phyloP scores from a whole-genome alignment of 192 early-diverging fungal genomes.

The Coemansia sp. region DNA sequence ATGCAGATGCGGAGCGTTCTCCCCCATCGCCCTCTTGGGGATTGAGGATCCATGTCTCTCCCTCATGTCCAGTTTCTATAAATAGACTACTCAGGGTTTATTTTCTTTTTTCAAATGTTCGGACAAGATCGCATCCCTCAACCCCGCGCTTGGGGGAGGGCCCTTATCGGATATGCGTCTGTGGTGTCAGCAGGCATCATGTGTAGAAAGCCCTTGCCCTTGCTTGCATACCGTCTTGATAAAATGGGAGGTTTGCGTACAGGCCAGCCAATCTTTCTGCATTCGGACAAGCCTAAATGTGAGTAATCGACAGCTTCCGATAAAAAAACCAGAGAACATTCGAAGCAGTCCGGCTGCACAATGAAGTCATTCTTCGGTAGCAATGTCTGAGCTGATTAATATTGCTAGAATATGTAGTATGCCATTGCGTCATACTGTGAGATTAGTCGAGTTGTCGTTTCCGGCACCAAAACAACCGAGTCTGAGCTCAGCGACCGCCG shows the following conservation, averaged over 20 bases:
- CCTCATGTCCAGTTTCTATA: slow-evolving; percentile 12
- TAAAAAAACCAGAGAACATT: not conserved
- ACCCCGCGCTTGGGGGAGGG: not conserved
- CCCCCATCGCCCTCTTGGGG: not conserved
- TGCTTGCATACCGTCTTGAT: not conserved
- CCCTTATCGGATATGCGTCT: not conserved
- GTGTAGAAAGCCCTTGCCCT: not conserved
- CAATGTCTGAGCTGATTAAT: not conserved
- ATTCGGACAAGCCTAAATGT: not conserved
- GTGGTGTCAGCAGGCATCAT: not conserved
- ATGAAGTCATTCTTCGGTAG: not conserved
- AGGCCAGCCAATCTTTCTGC: not conserved
- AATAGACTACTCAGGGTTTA: slow-evolving; percentile 3
- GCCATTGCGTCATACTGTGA: not conserved
- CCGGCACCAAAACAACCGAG: not conserved
- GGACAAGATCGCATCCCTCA: not conserved
- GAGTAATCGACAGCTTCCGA: not conserved
- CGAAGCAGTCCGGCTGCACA: not conserved
- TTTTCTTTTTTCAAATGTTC: not conserved
- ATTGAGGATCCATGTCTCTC: not conserved
- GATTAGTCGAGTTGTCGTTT: not conserved
- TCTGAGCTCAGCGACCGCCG: not conserved
- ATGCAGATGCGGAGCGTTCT: not conserved
- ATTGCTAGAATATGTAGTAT: not conserved
- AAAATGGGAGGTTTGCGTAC: not conserved